Base-by-base conservation (phyloP, 306 rosid genomes). In the Casuarina glauca region DNA sequence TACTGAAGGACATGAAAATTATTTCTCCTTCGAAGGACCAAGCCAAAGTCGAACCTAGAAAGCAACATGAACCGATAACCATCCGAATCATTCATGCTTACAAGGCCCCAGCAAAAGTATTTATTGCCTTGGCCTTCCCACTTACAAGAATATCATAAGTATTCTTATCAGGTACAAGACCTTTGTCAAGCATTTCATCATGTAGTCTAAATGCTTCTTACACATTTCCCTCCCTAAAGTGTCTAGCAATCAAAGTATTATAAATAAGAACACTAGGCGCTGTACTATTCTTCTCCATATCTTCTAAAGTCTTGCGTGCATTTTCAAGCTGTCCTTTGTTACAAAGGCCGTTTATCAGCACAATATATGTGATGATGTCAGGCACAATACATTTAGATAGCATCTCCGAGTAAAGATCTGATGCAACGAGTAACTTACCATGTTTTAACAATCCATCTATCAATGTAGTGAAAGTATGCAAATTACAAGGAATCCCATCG, bases 111-210 rank as follows among this genome's bases (percentile, higher is more conserved):
- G 70, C 75, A 74, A 44, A 74, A 48, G 80, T 32, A 79, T 69
- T 57, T 75, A 66, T 68, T 70, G 84, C 87, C 60, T 80, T 80
- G 39, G 87, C 70, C 79, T 89, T 91, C 63, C 97, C 89, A 67
- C 74, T 87, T 51, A 91, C 88, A 74, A 93, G 93, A 87, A 85
- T 87, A 81, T 91, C 87, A 73, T 84, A 88, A 4, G 95, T 88
- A 70, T 70, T 44, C 70, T 87, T 84, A 77, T 91, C 90, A 45
- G 92, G 93, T 61, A 83, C 79, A 54, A 91, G 88, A 82, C 96
- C 96, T 83, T 84, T 87, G 69, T 86, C 96, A 72, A 93, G 91
- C 97, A 93, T 91, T 87, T 93, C 98, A 78, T 88, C 91, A 74
- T 90, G 93, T 81, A 93, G 78, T 81, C 89, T 84, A 81, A 88